These are phyloP conservation scores for Trichopus zeylanicus DNA, from an alignment of 116 monocot genomes.

Conservation along the genomic window DNA sequence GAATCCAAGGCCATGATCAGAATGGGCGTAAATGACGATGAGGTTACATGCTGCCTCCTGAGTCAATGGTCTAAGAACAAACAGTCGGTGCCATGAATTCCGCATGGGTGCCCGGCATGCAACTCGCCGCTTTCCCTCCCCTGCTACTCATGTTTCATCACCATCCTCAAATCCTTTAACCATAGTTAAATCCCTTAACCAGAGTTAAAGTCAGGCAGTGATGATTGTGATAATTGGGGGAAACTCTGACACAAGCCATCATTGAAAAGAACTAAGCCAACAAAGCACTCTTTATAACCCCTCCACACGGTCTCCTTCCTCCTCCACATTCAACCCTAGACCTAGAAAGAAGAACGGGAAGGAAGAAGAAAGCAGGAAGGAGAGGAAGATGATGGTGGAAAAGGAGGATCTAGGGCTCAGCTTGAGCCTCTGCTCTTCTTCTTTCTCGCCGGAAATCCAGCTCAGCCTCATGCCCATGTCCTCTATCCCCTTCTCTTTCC, in stretches of 20 bases:
- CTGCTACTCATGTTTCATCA: too few species aligned
- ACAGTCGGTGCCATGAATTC: too few species aligned
- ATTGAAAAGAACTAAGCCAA: neutral
- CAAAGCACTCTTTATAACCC: neutral
- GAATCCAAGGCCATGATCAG: too few species aligned
- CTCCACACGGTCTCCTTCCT: neutral
- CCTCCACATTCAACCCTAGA: neutral
- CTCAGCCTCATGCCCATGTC: conserved; percentile 20
- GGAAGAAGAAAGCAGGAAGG: neutral
- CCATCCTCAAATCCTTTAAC: too few species aligned
- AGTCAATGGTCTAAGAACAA: too few species aligned
- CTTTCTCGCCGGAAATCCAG: neutral
- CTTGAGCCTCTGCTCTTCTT: conserved; percentile 20
- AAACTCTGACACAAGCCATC: neutral
- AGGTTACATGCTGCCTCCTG: too few species aligned
- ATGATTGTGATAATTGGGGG: conserved; percentile 8
- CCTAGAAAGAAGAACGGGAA: neutral
- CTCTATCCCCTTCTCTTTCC: neutral
- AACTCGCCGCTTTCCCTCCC: too few species aligned
- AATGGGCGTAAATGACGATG: too few species aligned
- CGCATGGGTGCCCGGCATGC: too few species aligned
- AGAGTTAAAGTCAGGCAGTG: neutral
- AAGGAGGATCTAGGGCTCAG: conserved; percentile 40
- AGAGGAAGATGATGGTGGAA: conserved; percentile 18
- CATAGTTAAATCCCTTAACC: too few species aligned